phyloP scores from a whole-genome alignment of 192 early-diverging fungal genomes.

The Dissophora ornata region DNA sequence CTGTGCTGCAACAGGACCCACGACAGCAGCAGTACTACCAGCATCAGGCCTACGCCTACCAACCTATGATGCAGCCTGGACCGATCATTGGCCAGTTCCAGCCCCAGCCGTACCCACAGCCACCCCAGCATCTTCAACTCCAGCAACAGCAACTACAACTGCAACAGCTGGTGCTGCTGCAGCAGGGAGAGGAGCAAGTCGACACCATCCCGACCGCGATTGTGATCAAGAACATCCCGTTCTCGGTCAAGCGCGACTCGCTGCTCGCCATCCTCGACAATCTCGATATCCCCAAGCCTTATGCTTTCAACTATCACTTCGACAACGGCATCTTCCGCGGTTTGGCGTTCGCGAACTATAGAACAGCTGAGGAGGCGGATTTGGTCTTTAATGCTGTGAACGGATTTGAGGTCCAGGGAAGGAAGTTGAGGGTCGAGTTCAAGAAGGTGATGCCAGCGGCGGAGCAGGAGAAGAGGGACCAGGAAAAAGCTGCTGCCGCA shows the following conservation, averaged over 20 bases:
- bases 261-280: conserved; percentile 73
- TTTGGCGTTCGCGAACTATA: conserved; percentile 84
- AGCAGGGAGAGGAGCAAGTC: conserved; percentile 30
- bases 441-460: conserved; percentile 78
- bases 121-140: conserved; percentile 2
- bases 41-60: conserved; percentile 47
- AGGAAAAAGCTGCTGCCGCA: conserved; percentile 57
- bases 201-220: conserved; percentile 78
- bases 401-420: conserved; percentile 75
- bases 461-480: conserved; percentile 66
- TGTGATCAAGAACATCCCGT: conserved; percentile 88
- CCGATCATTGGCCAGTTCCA: conserved; percentile 45
- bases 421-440: conserved; percentile 84
- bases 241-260: conserved; percentile 81
- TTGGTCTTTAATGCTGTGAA: conserved; percentile 75
- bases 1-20: conserved; percentile 46
- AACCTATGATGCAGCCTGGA: conserved; percentile 53
- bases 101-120: conserved; percentile 31
- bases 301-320: conserved; percentile 88
- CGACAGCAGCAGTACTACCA: conserved; percentile 46
- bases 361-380: conserved; percentile 80
- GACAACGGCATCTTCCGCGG: conserved; percentile 85
- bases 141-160: conserved; percentile 19
- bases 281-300: conserved; percentile 77
- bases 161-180: conserved; percentile 16